Base-by-base conservation (phyloP, 352 stramenopile genomes). In the Phytophthora gonapodyides region DNA sequence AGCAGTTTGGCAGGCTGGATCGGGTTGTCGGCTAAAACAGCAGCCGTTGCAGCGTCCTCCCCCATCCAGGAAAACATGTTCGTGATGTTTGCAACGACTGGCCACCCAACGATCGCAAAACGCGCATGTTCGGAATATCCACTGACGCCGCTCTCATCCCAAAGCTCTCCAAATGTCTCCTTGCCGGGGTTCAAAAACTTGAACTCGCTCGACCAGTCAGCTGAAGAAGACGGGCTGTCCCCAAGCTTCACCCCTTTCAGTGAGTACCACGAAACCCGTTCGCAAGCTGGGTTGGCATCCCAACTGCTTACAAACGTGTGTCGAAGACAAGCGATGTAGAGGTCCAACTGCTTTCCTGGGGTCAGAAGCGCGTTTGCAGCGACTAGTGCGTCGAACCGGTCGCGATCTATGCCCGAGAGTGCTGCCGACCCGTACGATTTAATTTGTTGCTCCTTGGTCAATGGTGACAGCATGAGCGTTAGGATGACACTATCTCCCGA, bases 91-190 rank as follows among this genome's bases (percentile, higher is more conserved):
- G 19, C 38, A 8, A 3, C 6, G 7, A 16, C 38, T 11, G 38
- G 38, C 38, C 38, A 44, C 38, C 38, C 35, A 15, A 44, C 10
- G 15, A 44, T 44, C 38, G 38, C 38, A 44, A 15, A 44, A 19
- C 19, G 12, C 38, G 15, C 38, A 11, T 43, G 17, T 27, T 27
- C 24, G 24, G 24, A 27, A 27, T 27, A 27, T 27, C 24, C 24
- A 27, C 24, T 27, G 24, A 27, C 24, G 24, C 24, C 24, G 24
- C 3, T 6, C 24, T 27, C 24, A 27, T 27, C 6, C 24, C 24
- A 27, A 27, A 44, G 38, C 10, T 19, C 38, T 15, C 12, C 19
- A 15, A 44, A 44, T 44, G 38, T 11, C n/a, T 19, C 9, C 38
- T 44, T 44, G 6, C 19, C 15, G 38, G 38, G 38, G n/a, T 44